These are phyloP conservation scores for Coprinopsis cinerea DNA, from an alignment of 768 basidiomycete genomes.

Conservation along the genomic window DNA sequence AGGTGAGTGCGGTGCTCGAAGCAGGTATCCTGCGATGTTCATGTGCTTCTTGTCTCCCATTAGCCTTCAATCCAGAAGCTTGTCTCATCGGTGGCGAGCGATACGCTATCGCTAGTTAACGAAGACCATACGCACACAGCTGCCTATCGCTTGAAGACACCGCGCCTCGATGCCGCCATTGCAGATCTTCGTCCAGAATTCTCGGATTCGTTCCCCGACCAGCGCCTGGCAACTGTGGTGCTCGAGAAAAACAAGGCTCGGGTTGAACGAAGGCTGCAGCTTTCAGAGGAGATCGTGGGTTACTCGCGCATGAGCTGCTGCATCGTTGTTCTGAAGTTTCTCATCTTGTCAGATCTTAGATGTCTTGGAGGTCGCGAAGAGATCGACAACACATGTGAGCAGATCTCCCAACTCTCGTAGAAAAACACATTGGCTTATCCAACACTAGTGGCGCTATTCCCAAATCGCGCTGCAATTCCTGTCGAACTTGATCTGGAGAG, in stretches of 20 bases:
- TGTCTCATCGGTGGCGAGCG: constrained; percentile 53
- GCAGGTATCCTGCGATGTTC: not conserved
- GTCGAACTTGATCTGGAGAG: constrained; percentile 56
- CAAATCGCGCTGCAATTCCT: constrained; percentile 66
- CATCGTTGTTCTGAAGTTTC: not conserved
- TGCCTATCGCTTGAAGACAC: constrained; percentile 45
- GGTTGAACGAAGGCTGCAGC: constrained; percentile 35
- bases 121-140: constrained; percentile 65
- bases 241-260: constrained; percentile 36
- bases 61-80: constrained; percentile 77
- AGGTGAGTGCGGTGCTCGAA: constrained; percentile 44
- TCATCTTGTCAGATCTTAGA: constrained; percentile 42
- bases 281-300: constrained; percentile 46
- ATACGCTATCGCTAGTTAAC: constrained; percentile 54
- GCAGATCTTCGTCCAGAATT: constrained; percentile 47
- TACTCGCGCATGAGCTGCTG: no score
- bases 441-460: constrained; percentile 70
- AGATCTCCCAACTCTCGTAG: constrained; percentile 3
- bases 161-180: constrained; percentile 43
- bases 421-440: no score
- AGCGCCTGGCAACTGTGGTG: constrained; percentile 37
- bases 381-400: constrained; percentile 67
- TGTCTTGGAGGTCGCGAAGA: constrained; percentile 54
- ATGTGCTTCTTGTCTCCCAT: not conserved
- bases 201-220: constrained; percentile 34